Conservation (phyloP, 2,329 filamentous ascomycete genomes). For the Mariannaea elegans region DNA sequence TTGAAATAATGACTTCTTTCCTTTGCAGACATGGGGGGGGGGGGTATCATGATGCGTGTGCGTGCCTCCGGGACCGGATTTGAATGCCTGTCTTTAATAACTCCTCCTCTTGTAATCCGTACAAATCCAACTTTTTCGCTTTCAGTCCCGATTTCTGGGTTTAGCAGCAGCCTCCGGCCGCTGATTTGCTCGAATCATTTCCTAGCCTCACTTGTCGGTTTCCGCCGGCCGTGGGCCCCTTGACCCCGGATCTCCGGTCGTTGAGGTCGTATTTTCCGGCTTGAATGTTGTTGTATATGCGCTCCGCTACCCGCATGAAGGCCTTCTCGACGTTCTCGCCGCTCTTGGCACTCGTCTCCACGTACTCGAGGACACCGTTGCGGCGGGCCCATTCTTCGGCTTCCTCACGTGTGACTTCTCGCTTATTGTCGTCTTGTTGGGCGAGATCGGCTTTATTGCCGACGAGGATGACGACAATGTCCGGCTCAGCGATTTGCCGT, state of each 20-base stretch:
- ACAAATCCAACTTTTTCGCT: not conserved
- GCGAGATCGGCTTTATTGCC: conserved; percentile 94
- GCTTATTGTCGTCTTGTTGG: conserved; percentile 64
- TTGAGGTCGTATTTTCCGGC: conserved; percentile 94
- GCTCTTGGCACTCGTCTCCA: conserved; percentile 96
- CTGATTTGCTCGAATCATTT: conserved; percentile 50
- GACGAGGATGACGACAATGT: conserved; percentile 93
- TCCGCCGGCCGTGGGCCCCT: conserved; percentile 68
- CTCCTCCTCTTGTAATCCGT: conserved; percentile 10
- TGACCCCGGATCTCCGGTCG: conserved; percentile 90
- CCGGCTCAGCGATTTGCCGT: conserved; percentile 92
- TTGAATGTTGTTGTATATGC: conserved; percentile 97
- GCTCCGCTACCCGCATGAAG: conserved; percentile 91
- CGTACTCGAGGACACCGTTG: conserved; percentile 91
- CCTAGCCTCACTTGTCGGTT: conserved; percentile 58
- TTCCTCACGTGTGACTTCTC: conserved; percentile 83
- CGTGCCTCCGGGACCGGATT: conserved; percentile 30
- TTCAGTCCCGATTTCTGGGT: not conserved
- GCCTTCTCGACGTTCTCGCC: conserved; percentile 94
- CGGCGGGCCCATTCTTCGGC: conserved; percentile 87
- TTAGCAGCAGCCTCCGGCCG: conserved; percentile 60
- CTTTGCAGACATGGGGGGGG: conserved; percentile 38
- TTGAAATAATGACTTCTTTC: conserved; percentile 30
- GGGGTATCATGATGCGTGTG: conserved; percentile 45
- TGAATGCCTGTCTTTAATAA: conserved; percentile 14